These are phyloP conservation scores for Phytopythium sindhum DNA, from an alignment of 352 stramenopile species.

Conservation along the genomic window DNA sequence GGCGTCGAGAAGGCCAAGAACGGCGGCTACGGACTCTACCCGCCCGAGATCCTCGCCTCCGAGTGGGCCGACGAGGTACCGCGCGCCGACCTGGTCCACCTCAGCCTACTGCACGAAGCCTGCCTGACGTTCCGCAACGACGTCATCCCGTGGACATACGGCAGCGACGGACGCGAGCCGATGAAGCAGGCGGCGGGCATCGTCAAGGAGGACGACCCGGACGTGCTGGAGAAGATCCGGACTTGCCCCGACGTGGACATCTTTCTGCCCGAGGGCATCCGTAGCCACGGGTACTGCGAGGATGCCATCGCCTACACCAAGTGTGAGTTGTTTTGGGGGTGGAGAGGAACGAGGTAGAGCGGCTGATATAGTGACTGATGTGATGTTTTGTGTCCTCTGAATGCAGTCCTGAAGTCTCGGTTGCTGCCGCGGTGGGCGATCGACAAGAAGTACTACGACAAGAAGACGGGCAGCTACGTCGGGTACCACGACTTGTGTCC, in stretches of 20 bases:
- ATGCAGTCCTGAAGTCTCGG: slow-evolving; percentile 31
- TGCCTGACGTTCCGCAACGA: slow-evolving; percentile 42
- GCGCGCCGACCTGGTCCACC: slow-evolving; percentile 36
- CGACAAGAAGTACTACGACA: slow-evolving; percentile 39
- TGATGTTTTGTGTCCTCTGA: neutral
- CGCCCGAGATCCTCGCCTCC: slow-evolving; percentile 36
- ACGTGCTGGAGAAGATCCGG: slow-evolving; percentile 43
- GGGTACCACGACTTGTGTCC: slow-evolving; percentile 55
- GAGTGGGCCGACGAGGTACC: slow-evolving; percentile 28
- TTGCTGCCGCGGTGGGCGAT: slow-evolving; percentile 41
- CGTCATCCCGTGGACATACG: slow-evolving; percentile 4
- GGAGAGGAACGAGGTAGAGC: neutral
- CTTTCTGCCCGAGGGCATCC: slow-evolving; percentile 44
- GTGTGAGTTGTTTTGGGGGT: slow-evolving; percentile 44
- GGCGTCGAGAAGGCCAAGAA: slow-evolving; percentile 10
- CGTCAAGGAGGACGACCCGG: slow-evolving; percentile 26
- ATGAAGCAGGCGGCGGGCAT: slow-evolving; percentile 21
- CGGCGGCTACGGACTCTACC: slow-evolving; percentile 40
- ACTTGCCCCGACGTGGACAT: slow-evolving; percentile 63
- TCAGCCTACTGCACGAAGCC: slow-evolving; percentile 47
- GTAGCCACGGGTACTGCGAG: slow-evolving; percentile 66
- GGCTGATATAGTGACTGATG: neutral
- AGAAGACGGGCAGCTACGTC: slow-evolving; percentile 27
- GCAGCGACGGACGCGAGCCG: slow-evolving; percentile 7
- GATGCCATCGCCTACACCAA: slow-evolving; percentile 66